A percentile compares a stretch with the other conserved stretches of the same genome.
Evolutionary conservation across 2,329 filamentous ascomycete species (phyloP).

Genomic region (Claviceps monticola): DNA sequence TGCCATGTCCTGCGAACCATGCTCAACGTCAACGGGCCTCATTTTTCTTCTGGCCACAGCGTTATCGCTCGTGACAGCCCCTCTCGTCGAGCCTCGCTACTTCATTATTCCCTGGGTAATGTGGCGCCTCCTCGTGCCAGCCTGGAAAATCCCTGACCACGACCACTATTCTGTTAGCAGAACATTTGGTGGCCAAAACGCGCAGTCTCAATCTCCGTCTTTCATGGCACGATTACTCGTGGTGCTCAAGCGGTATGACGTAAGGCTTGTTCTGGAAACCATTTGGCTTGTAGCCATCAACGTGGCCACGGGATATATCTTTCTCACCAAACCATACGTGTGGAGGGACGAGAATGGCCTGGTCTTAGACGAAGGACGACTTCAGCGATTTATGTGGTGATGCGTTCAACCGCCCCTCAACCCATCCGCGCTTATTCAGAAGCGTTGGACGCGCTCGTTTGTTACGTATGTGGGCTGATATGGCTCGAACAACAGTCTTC

Average conservation of each 20-base stretch:
- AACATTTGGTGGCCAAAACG: background rate
- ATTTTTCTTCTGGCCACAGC: slow-evolving; percentile 54
- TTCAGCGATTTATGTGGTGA: slow-evolving; percentile 77
- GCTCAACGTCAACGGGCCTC: slow-evolving; percentile 36
- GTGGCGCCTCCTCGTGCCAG: slow-evolving; percentile 70
- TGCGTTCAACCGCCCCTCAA: too few relatives aligned
- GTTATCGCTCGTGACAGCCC: slow-evolving; percentile 72
- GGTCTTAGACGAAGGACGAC: slow-evolving; percentile 37
- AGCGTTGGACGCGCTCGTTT: too few relatives aligned
- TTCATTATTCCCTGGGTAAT: slow-evolving; percentile 93
- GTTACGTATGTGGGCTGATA: too few relatives aligned
- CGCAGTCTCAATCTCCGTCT: background rate
- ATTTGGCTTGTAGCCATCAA: slow-evolving; percentile 57
- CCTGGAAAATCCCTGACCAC: slow-evolving; percentile 20
- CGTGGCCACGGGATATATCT: slow-evolving; percentile 52
- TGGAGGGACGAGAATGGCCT: slow-evolving; percentile 45
- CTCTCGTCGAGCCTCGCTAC: slow-evolving; percentile 88
- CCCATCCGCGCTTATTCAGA: too few relatives aligned
- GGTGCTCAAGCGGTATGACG: slow-evolving; percentile 19
- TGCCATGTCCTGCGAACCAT: slow-evolving; percentile 16
- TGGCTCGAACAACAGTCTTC: too few relatives aligned
- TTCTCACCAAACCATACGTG: slow-evolving; percentile 51
- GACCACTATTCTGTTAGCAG: slow-evolving; percentile 6
- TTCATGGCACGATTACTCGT: background rate
- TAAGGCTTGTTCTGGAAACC: slow-evolving; percentile 47